Percentiles rank a stretch among this genome's conserved stretches.
Conservation (phyloP, 768 basidiomycete species). For the Polyporus arcularius region DNA sequence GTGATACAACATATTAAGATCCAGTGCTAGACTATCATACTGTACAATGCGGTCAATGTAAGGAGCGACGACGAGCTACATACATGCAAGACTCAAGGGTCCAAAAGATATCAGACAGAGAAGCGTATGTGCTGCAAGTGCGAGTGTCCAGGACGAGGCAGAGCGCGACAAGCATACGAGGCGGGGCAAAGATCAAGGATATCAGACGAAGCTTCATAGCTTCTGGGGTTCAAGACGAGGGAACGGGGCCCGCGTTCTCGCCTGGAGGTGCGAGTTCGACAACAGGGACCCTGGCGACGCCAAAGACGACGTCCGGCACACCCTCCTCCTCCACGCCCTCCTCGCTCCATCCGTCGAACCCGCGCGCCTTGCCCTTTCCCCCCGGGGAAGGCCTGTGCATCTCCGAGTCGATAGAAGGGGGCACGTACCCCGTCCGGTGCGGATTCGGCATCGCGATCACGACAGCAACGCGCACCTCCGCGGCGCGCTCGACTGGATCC, state of each 20-base stretch:
- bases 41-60: neutral
- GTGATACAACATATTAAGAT: neutral
- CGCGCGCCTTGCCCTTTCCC: constrained; percentile 28
- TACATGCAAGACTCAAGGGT: neutral
- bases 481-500: constrained; percentile 26
- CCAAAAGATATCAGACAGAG: neutral
- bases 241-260: neutral
- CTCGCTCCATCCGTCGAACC: constrained; percentile 19
- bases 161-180: too few relatives aligned
- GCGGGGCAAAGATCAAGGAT: too few relatives aligned
- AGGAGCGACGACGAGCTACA: neutral
- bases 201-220: too few relatives aligned
- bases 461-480: constrained; percentile 52
- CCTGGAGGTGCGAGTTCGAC: neutral
- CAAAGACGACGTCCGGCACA: constrained; percentile 53
- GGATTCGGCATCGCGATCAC: constrained; percentile 59
- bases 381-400: neutral
- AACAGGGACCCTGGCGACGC: constrained; percentile 40
- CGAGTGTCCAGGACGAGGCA: too few relatives aligned
- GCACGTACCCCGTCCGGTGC: constrained; percentile 20
- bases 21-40: neutral
- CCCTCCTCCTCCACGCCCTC: constrained; percentile 34
- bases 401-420: neutral
- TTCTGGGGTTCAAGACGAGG: neutral
- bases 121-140: too few relatives aligned